A percentile compares a stretch with the other conserved stretches of the same genome.
phyloP scores from a whole-genome alignment of 2,329 filamentous ascomycete species.

The Microascus cirrosus region DNA sequence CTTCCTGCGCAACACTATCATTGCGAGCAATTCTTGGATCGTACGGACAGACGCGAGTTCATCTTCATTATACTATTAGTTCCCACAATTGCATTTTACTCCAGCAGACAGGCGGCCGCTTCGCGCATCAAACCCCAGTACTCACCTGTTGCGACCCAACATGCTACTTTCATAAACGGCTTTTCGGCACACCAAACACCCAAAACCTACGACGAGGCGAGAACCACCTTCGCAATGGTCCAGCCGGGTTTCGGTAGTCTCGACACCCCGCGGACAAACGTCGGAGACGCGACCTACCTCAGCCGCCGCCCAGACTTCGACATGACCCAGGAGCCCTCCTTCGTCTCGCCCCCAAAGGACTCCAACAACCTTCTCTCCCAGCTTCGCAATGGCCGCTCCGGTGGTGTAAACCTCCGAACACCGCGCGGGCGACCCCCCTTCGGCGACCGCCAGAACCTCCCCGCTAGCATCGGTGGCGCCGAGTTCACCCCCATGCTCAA shows the following conservation, averaged over 20 bases:
- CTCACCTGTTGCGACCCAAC: neutral
- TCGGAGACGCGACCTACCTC: conserved; percentile 75
- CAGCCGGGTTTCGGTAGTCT: conserved; percentile 53
- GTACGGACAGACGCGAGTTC: neutral
- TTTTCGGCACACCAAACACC: neutral
- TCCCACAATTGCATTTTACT: neutral
- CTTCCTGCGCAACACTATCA: neutral
- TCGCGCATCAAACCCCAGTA: neutral
- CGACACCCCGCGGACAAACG: conserved; percentile 77
- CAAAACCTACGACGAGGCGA: neutral
- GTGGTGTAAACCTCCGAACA: conserved; percentile 53
- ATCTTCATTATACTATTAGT: neutral
- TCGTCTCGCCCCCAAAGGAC: conserved; percentile 62
- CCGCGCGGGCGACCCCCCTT: conserved; percentile 62
- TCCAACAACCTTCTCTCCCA: conserved; percentile 53
- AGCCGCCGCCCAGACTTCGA: conserved; percentile 62
- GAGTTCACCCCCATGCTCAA: conserved; percentile 96
- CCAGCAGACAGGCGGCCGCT: neutral
- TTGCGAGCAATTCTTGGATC: neutral
- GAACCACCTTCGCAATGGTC: conserved; percentile 39
- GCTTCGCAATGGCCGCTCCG: conserved; percentile 54
- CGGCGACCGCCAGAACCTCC: conserved; percentile 60
- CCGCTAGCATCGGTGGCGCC: conserved; percentile 49
- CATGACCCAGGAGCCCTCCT: conserved; percentile 79
- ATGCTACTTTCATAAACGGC: neutral